phyloP scores from a whole-genome alignment of 1,139 yeast genomes.

The Taphrina communis region DNA sequence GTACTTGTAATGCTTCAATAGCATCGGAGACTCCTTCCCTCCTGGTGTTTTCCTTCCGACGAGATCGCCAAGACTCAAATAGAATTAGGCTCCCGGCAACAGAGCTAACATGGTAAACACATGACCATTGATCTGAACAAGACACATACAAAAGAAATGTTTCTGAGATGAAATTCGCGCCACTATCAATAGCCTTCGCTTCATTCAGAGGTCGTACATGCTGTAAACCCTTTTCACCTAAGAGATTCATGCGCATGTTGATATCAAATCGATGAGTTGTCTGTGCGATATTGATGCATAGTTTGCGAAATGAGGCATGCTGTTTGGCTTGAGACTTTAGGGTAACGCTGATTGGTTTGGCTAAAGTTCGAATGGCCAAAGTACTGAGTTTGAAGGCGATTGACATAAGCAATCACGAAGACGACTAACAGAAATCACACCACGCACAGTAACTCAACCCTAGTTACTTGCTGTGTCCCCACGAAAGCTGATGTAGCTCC shows the following conservation, averaged over 20 bases:
- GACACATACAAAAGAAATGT: conserved; percentile 63
- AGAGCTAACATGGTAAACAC: conserved; percentile 45
- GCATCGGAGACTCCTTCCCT: conserved; percentile 41
- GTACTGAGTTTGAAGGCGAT: conserved; percentile 78
- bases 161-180: conserved; percentile 81
- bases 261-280: conserved; percentile 71
- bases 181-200: conserved; percentile 79
- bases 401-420: conserved; percentile 22
- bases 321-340: conserved; percentile 79
- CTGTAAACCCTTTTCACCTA: conserved; percentile 56
- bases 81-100: conserved; percentile 83
- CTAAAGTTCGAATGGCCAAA: conserved; percentile 73
- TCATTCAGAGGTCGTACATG: conserved; percentile 81
- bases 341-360: conserved; percentile 79
- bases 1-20: conserved; percentile 32
- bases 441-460: too few species aligned
- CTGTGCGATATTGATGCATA: conserved; percentile 78
- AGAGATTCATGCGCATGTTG: conserved; percentile 64
- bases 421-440: not conserved
- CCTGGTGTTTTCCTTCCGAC: conserved; percentile 60
- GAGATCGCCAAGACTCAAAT: conserved; percentile 72
- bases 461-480: too few species aligned
- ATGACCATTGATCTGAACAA: not conserved
- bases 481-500: too few species aligned
- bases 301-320: conserved; percentile 65